A percentile compares a stretch with the other conserved stretches of the same genome.
phyloP scores from a whole-genome alignment of 768 basidiomycete species.

The Psilocybe cyanescens region DNA sequence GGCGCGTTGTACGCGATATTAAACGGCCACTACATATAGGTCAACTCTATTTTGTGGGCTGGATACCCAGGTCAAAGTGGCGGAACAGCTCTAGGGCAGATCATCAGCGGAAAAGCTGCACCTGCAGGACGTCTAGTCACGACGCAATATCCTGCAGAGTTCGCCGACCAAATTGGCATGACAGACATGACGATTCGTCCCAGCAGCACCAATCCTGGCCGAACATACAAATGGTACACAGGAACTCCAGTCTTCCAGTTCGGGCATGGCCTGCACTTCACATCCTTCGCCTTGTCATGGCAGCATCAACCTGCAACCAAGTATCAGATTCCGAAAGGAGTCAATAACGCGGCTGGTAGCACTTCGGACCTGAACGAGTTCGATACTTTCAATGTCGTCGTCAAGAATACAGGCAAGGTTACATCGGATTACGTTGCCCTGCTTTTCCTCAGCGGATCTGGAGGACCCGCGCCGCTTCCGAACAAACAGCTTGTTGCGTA shows the following conservation, averaged over 20 bases:
- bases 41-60: constrained; percentile 58
- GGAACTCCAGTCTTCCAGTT: constrained; percentile 56
- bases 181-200: constrained; percentile 62
- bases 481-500: constrained; percentile 57
- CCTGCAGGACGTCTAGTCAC: constrained; percentile 58
- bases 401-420: constrained; percentile 51
- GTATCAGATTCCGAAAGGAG: constrained; percentile 41
- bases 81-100: constrained; percentile 55
- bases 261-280: constrained; percentile 59
- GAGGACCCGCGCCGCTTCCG: constrained; percentile 53
- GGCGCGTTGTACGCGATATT: not conserved
- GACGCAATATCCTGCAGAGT: constrained; percentile 58
- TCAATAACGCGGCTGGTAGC: constrained; percentile 12
- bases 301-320: constrained; percentile 31
- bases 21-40: constrained; percentile 29
- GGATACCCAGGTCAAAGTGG: constrained; percentile 63
- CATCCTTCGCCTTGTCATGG: constrained; percentile 50
- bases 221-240: constrained; percentile 63
- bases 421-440: constrained; percentile 60
- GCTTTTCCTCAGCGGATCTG: constrained; percentile 50
- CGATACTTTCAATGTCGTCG: constrained; percentile 48
- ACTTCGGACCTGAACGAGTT: constrained; percentile 48
- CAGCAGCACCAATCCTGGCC: constrained; percentile 49
- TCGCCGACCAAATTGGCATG: constrained; percentile 52
- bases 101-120: constrained; percentile 51